phyloP scores from a whole-genome alignment of 257 asterid genomes.

The Solanum bulbocastanum region DNA sequence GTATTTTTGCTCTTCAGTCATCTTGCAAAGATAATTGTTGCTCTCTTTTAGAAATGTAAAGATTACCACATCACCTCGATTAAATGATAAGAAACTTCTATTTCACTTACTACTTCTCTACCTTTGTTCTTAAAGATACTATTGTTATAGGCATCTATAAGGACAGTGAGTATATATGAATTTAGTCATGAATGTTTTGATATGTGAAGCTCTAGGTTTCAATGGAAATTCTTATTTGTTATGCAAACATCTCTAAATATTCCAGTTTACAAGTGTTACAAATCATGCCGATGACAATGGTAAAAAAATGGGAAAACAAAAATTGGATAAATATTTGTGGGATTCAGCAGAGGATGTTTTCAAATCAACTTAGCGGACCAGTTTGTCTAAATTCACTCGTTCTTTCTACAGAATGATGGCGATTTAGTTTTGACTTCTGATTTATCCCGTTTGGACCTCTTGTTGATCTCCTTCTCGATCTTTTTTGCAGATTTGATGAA shows the following conservation, averaged over 20 bases:
- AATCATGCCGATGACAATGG: background rate
- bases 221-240: background rate
- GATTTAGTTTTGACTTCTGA: background rate
- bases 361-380: background rate
- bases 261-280: background rate
- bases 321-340: background rate
- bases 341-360: background rate
- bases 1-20: conserved; percentile 23
- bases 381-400: background rate
- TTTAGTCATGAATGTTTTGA: background rate
- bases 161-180: background rate
- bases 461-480: background rate
- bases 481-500: conserved; percentile 72
- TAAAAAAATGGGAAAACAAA: background rate
- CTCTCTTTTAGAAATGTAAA: background rate
- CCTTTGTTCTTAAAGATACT: background rate
- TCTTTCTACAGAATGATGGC: background rate
- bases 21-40: background rate
- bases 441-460: background rate
- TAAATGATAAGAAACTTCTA: background rate
- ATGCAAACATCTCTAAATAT: background rate
- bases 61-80: background rate
- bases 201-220: background rate
- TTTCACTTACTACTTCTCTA: background rate
- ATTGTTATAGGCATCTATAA: background rate